Evolutionary conservation across 148 eudicot species (phyloP), one percentile per base, ranked within the genome.

Genomic region (Fagopyrum esculentum): DNA sequence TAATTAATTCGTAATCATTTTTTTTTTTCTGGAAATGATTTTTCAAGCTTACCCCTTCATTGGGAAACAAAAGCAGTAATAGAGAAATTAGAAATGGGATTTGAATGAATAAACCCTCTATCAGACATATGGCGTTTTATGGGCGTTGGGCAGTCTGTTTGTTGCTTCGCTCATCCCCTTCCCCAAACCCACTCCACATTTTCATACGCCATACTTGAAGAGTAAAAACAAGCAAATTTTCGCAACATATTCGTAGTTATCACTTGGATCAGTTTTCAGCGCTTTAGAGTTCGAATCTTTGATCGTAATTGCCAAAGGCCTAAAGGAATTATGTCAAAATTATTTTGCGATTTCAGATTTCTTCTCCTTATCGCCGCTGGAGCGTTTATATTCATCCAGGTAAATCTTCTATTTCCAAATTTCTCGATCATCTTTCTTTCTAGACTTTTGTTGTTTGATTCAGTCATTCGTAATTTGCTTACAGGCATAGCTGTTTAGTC

Each of bases 341-440:
- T 77, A 56, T 69, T 79, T 1, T 87, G 89, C 79, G 98, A 89
- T 85, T 85, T 77, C 80, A 82, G 91, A 73, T 91, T 84, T 79
- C 88, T 93, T 78, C 98, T 93, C 76, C 83, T 93, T 71, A 22
- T 84, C 74, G 98, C 88, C 56, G 92, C 85, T 19, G 84, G 75
- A 16, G 89, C 82, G 29, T 93, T 93, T 80, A 87, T 91, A 82
- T 93, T 86, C 84, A 84, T 89, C 80, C 98, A 93, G 93, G 98
- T 89, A 29, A 51, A 1, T 19, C 57, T 9, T 52, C n/a, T n/a
- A 71, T 71, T 26, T 56, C 46, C 45, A 4, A n/a, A 2, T 48
- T 7, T 71, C 63, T 43, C 5, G 30, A 46, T 69, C 45, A 26
- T 15, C 57, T 49, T 0, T 9, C 8, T 4, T 26, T 45, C 74